Conservation (phyloP, 306 rosid genomes). For the Dicorynia guianensis region DNA sequence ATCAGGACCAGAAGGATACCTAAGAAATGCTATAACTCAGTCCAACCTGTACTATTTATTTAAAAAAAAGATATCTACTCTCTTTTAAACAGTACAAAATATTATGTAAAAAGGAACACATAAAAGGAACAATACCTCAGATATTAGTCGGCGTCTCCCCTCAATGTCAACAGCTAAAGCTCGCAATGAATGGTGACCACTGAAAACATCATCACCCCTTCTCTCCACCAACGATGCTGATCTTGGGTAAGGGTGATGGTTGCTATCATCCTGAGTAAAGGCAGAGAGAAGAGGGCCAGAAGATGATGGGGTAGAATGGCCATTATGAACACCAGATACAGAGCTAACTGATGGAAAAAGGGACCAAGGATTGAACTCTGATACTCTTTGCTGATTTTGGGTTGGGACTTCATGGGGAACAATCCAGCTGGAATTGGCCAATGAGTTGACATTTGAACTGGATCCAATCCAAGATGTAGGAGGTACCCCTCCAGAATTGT, state of each 20-base stretch:
- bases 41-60: neutral
- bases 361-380: constrained; percentile 80
- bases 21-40: constrained; percentile 14
- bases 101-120: constrained; percentile 34
- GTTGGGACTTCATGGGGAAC: constrained; percentile 58
- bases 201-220: constrained; percentile 64
- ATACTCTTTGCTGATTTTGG: constrained; percentile 61
- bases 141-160: constrained; percentile 81
- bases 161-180: constrained; percentile 74
- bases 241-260: constrained; percentile 64
- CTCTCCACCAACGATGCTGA: constrained; percentile 65
- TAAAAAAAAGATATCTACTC: neutral
- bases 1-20: constrained; percentile 23
- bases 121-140: constrained; percentile 62
- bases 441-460: constrained; percentile 54
- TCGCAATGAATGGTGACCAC: constrained; percentile 63
- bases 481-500: constrained; percentile 56
- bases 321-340: constrained; percentile 60
- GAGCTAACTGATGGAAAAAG: constrained; percentile 66
- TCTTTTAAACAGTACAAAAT: constrained; percentile 24
- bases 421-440: constrained; percentile 62
- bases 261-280: constrained; percentile 59
- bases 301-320: constrained; percentile 57
- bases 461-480: constrained; percentile 63
- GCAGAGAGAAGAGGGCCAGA: constrained; percentile 53